A percentile compares a stretch with the other conserved stretches of the same genome.
phyloP scores from a whole-genome alignment of 2,329 filamentous ascomycete species.

The Zelopaecilomyces penicillatus region DNA sequence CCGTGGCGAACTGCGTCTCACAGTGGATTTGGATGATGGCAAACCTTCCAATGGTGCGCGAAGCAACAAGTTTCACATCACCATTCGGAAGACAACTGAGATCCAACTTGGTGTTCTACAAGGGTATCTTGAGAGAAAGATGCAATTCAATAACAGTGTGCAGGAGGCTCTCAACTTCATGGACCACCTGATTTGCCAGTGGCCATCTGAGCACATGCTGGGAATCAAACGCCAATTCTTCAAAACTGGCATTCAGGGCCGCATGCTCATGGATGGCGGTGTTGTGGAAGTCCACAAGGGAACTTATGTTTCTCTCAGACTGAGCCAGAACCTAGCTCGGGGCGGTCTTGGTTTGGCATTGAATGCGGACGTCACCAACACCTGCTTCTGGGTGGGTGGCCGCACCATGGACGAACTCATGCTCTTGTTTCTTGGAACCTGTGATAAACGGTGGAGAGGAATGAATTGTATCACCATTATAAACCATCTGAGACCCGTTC shows the following conservation, averaged over 20 bases:
- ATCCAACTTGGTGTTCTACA: constrained; percentile 61
- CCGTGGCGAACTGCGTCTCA: constrained; percentile 44
- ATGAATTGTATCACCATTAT: constrained; percentile 18
- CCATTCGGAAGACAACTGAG: constrained; percentile 54
- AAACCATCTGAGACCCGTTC: constrained; percentile 27
- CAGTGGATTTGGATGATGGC: constrained; percentile 66
- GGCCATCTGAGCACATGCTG: constrained; percentile 58
- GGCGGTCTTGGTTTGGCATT: constrained; percentile 59
- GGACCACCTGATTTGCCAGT: constrained; percentile 79
- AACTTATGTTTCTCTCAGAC: constrained; percentile 75
- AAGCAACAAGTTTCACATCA: constrained; percentile 49
- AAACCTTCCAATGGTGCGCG: constrained; percentile 29
- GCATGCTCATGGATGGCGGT: constrained; percentile 46
- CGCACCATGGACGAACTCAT: constrained; percentile 31
- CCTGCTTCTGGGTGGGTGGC: constrained; percentile 65
- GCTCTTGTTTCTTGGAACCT: constrained; percentile 24
- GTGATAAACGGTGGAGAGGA: constrained; percentile 21
- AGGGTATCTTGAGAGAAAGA: constrained; percentile 54
- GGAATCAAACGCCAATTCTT: constrained; percentile 82
- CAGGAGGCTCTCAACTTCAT: constrained; percentile 82
- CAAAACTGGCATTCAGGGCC: constrained; percentile 38
- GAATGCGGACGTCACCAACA: constrained; percentile 88
- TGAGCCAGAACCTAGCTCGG: constrained; percentile 48
- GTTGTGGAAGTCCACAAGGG: constrained; percentile 76
- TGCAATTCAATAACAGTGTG: constrained; percentile 55